A percentile compares a stretch with the other conserved stretches of the same genome.
Conservation (phyloP, 441 rosid species). For the Theobroma grandiflorum region DNA sequence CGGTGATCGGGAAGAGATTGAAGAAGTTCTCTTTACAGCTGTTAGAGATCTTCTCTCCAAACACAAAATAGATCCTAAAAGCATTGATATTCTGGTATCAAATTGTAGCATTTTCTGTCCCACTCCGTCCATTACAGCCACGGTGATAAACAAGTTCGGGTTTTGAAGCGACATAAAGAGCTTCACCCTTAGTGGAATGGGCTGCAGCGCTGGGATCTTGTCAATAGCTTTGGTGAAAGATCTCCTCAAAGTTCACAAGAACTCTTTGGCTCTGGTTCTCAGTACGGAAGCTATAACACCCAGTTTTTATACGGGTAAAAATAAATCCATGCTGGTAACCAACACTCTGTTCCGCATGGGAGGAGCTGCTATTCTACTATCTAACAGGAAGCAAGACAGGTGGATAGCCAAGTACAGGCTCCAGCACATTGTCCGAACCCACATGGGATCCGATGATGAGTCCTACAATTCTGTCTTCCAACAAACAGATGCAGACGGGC, state of each 20-base stretch:
- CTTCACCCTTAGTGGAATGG: slow-evolving; percentile 74
- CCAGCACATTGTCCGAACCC: slow-evolving; percentile 66
- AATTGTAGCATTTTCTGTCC: slow-evolving; percentile 78
- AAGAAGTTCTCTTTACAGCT: slow-evolving; percentile 52
- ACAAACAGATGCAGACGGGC: slow-evolving; percentile 55
- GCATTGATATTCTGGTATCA: slow-evolving; percentile 65
- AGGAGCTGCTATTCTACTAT: slow-evolving; percentile 65
- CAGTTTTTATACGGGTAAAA: slow-evolving; percentile 52
- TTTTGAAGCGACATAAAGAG: slow-evolving; percentile 61
- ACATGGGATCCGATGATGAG: slow-evolving; percentile 56
- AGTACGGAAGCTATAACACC: slow-evolving; percentile 69
- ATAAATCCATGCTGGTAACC: slow-evolving; percentile 65
- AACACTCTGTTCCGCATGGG: slow-evolving; percentile 75
- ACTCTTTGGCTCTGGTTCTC: slow-evolving; percentile 58
- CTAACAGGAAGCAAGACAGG: slow-evolving; percentile 62
- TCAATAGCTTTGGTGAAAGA: slow-evolving; percentile 54
- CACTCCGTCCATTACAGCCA: slow-evolving; percentile 64
- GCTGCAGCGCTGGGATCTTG: slow-evolving; percentile 63
- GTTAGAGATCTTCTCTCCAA: slow-evolving; percentile 57
- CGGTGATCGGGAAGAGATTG: slow-evolving; percentile 46
- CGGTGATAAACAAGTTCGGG: slow-evolving; percentile 57
- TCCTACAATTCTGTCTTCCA: slow-evolving; percentile 59
- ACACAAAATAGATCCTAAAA: slow-evolving; percentile 51
- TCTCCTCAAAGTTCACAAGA: slow-evolving; percentile 52
- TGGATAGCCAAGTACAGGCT: slow-evolving; percentile 58